Base-by-base conservation (phyloP, 129 eudicot species). In the Mikania micrantha region DNA sequence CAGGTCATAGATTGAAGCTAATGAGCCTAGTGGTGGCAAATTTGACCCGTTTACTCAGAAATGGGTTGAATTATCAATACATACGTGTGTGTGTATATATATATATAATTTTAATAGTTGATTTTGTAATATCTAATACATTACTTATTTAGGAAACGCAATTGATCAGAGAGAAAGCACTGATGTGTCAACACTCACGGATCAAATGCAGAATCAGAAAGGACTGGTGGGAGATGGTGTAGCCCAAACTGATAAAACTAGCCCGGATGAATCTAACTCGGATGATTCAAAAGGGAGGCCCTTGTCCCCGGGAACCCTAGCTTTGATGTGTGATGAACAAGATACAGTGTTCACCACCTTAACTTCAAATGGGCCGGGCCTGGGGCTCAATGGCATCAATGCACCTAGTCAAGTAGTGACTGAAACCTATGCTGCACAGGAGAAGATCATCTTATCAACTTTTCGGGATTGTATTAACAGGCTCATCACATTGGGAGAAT, bases 261-360 rank as follows among this genome's bases (percentile, higher is more conserved):
- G 58, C 47, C 75, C 54, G 0, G 57, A 70, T 12, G 66, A 39
- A 42, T 41, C 21, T n/a, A 39, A 44, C 41, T 31, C 72, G 54
- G 66, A 35, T 47, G 79, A 54, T 59, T 45, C 69, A 32, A 69
- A 67, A 62, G 80, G 54, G 25, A 74, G 90, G 70, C 84, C 85
- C 50, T 45, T 85, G 80, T 91, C 97, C 71, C 92, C 92, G 7
- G 92, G 84, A 71, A 91, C 97, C 47, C 79, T 85, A 64, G 83
- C 88, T 52, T 77, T 87, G 61, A 78, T 85, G 95, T 91, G 95
- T 75, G 92, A 87, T 62, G 95, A 91, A 80, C 82, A 63, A 41
- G 95, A 91, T 21, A 16, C 80, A 1, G 60, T 67, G 40, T 79
- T 77, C 25, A 69, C 19, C 34, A 71, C 66, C 54, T 76, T 67